Evolutionary conservation across 495 filamentous ascomycete genomes (phyloP).

Genomic region (Lineolata rhizophorae): DNA sequence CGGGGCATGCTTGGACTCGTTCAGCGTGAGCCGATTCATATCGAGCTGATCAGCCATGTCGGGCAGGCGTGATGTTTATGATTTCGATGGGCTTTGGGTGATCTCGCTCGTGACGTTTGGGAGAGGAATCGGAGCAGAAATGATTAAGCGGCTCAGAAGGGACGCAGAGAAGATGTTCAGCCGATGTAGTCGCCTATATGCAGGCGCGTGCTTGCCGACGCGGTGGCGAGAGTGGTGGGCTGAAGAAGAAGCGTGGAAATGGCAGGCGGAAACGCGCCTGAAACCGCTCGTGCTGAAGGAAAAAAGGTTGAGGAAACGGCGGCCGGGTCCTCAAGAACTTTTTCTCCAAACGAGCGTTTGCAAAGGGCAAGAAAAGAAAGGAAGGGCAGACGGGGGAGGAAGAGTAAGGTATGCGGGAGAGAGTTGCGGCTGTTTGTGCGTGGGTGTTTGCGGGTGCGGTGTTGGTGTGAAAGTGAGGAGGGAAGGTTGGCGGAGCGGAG

Average conservation of each 20-base stretch:
- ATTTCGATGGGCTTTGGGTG: neutral
- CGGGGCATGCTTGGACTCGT: slow-evolving; percentile 46
- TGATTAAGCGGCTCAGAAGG: no score
- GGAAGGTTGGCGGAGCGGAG: neutral
- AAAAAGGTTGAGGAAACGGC: no score
- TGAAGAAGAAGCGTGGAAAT: slow-evolving; percentile 3
- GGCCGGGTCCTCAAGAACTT: no score
- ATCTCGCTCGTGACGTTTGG: slow-evolving; percentile 6
- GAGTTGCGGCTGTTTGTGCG: slow-evolving; percentile 4
- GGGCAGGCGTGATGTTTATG: slow-evolving; percentile 6
- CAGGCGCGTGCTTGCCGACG: no score
- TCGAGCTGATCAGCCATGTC: slow-evolving; percentile 91
- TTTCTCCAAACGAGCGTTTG: slow-evolving; percentile 3
- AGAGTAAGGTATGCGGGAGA: slow-evolving; percentile 5
- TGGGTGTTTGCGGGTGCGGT: slow-evolving; percentile 4
- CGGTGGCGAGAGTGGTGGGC: no score
- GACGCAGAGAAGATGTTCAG: no score
- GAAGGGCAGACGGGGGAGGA: slow-evolving; percentile 13
- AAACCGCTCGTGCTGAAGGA: no score
- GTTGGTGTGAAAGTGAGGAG: slow-evolving; percentile 4
- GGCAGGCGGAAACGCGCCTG: slow-evolving; percentile 15
- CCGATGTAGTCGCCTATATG: no score
- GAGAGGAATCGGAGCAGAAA: slow-evolving; percentile 5
- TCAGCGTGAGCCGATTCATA: slow-evolving; percentile 65
- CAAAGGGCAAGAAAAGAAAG: slow-evolving; percentile 6